Evolutionary conservation across 257 asterid genomes (phyloP), one percentile per base, ranked within the genome.

Genomic region (Solanum sejunctum): DNA sequence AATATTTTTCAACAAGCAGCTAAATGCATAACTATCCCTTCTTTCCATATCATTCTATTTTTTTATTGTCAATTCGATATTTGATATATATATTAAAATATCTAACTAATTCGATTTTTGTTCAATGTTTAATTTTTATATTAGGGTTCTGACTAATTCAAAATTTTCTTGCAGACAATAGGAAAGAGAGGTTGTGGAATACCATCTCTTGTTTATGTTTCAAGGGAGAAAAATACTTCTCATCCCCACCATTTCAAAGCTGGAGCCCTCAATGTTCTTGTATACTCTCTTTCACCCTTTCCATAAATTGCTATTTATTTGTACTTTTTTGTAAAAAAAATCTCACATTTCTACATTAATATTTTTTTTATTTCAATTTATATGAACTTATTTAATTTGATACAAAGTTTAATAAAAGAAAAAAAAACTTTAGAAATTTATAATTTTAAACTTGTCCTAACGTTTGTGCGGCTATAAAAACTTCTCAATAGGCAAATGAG

Each of bases 171-270:
- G 80, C 89, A 94, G 98, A 89, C 91, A 54, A 92, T 93, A 61
- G 77, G 81, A 3, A 89, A 86, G 71, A 83, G 3, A 84, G 51
- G 66, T 83, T 67, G 10, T 56, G 80, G 60, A 16, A 60, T 91
- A 92, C 92, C 94, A 41, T 85, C 90, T 23, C 93, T 92, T 26
- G 94, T 91, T 41, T 94, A 94, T 83, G 90, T 91, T 49, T 87
- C 95, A 36, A 86, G 98, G 61, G 98, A 94, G 88, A 93, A 93
- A 87, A 87, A 91, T 39, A 91, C 95, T 52, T 81, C 84, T 7
- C 88, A 82, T 86, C 92, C 95, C 16, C 98, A 93, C 83, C 95
- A 93, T 87, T 93, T 93, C 90, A 95, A 93, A 91, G 98, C 93
- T 26, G 98, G 98, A 83, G 94, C 97, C 7, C 87, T 94, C 73